phyloP scores from a whole-genome alignment of 768 basidiomycete genomes.

The Panus rudis region DNA sequence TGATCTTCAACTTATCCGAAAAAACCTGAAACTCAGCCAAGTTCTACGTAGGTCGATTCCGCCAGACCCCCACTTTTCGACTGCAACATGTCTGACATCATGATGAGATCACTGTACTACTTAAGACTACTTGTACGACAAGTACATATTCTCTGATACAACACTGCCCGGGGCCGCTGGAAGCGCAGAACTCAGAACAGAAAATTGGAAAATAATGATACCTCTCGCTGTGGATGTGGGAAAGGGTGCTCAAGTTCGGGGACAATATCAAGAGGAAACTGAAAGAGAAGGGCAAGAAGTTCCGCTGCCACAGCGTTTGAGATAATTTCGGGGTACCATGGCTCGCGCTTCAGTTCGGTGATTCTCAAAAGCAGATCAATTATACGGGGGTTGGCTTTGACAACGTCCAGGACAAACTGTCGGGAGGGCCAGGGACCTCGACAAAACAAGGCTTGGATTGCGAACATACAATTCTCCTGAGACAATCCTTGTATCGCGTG shows the following conservation, averaged over 20 bases:
- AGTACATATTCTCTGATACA: no score
- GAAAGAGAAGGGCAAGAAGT: conserved; percentile 19
- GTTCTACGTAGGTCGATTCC: no score
- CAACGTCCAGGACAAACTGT: conserved; percentile 12
- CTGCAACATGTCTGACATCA: no score
- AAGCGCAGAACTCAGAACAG: no score
- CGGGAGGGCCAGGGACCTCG: conserved; percentile 6
- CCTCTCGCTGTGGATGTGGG: no score
- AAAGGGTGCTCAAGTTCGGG: neutral
- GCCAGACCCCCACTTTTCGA: no score
- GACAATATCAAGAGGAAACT: conserved; percentile 10
- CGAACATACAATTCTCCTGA: conserved; percentile 11
- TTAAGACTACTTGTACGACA: no score
- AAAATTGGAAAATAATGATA: no score
- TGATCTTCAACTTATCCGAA: no score
- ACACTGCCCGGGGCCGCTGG: no score
- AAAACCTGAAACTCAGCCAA: no score
- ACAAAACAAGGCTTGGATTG: conserved; percentile 12
- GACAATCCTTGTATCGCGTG: conserved; percentile 21
- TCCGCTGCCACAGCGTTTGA: conserved; percentile 21
- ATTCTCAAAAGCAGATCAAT: conserved; percentile 20
- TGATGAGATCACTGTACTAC: no score
- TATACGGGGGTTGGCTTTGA: conserved; percentile 15
- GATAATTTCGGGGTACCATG: conserved; percentile 24
- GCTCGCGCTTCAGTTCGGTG: conserved; percentile 15